Evolutionary conservation across 176 grass and related monocot species (phyloP).

Genomic region (Aegilops umbellulata): DNA sequence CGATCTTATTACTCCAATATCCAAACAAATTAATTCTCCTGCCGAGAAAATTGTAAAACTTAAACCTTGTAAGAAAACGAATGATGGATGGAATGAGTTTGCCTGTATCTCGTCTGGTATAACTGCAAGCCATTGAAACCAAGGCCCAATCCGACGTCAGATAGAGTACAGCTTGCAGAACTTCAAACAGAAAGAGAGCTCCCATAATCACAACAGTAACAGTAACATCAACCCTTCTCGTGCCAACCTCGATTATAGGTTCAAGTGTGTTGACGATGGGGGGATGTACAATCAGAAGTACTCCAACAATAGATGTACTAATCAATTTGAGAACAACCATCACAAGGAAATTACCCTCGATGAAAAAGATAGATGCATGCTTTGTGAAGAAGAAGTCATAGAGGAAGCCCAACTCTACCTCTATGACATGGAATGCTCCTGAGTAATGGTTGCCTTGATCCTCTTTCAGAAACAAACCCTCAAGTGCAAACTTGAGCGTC

Average conservation of each 20-base stretch:
- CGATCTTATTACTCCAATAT: not conserved
- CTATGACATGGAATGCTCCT: not conserved
- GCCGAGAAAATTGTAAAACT: not conserved
- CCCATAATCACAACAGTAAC: not conserved
- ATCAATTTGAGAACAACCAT: not conserved
- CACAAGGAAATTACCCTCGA: fast-evolving
- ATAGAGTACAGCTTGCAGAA: not conserved
- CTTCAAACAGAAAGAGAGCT: not conserved
- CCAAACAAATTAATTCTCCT: not conserved
- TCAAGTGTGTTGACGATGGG: not conserved
- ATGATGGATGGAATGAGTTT: too few species aligned
- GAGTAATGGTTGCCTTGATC: not conserved
- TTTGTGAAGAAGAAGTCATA: not conserved
- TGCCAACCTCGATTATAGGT: not conserved
- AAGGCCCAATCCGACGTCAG: not conserved
- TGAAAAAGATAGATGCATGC: not conserved
- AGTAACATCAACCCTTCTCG: not conserved
- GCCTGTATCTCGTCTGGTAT: not conserved
- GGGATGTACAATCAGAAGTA: not conserved
- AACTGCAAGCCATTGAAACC: not conserved
- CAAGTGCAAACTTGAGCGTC: not conserved
- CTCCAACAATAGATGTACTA: fast-evolving
- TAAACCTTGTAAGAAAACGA: not conserved
- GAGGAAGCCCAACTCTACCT: not conserved
- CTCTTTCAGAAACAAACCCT: not conserved